Base-by-base conservation (phyloP, 2,329 filamentous ascomycete genomes). In the Elsinoe perseae region DNA sequence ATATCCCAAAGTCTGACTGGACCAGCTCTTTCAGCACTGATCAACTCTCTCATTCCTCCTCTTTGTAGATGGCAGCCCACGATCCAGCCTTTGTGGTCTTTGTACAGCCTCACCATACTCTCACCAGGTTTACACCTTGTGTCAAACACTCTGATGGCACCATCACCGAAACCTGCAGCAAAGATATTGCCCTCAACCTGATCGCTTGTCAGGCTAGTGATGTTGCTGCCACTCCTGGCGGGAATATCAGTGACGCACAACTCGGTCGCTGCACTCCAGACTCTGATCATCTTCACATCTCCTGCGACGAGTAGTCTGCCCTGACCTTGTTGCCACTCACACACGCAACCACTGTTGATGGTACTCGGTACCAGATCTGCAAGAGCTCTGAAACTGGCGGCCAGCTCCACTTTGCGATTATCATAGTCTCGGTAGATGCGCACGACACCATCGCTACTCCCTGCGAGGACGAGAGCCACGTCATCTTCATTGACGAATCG, bases 401-500 rank as follows among this genome's bases (percentile, higher is more conserved):
- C 90, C 27, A 98, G 80, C 72, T 95, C 87, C 25, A 93, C 85
- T 60, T 80, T 79, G 46, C 85, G 79, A 20, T 82, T 83, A 64
- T 96, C 90, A 69, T 98, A 98, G 68, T 93, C 87, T 61, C 90
- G 84, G 73, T 95, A 98, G 28, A 97, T 85, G 61, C 95, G 88
- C 61, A 98, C 82, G 16, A 97, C 89, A 54, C 93, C 93, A 66
- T 98, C 93, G 1, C 90, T 95, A 6, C 91, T 95, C 1, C 93
- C 93, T 0, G 89, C 95, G 81, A 98, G 89, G 57, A 98, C 74
- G 61, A 97, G 82, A 2, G 92, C 93, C 67, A 95, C 89, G 68
- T 98, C 93, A 64, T 98, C 93, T 71, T 98, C 93, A 64, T 98
- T 98, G 75, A 98, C 95, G 70, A 97, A 96, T 56, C 90, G 88